Percentiles rank a stretch among this genome's conserved stretches.
phyloP scores from a whole-genome alignment of 495 filamentous ascomycete species.

The Neurospora sp. region DNA sequence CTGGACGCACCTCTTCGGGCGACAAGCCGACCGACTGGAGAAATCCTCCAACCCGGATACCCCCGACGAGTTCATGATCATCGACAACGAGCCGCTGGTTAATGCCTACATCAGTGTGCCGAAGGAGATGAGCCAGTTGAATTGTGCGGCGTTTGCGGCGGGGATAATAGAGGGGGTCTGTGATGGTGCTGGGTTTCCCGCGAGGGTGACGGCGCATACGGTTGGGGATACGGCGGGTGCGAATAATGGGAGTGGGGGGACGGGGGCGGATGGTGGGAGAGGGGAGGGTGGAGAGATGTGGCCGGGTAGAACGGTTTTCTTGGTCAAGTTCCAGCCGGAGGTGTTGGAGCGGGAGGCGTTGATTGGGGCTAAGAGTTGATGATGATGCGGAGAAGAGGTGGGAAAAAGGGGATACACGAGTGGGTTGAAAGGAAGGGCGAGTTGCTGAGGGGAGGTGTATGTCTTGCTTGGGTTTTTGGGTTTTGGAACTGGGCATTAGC shows the following conservation, averaged over 20 bases:
- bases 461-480: neutral
- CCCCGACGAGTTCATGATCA: conserved; percentile 94
- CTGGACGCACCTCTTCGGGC: conserved; percentile 85
- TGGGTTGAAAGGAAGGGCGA: neutral
- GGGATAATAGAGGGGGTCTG: conserved; percentile 93
- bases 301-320: conserved; percentile 90
- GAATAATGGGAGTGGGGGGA: neutral
- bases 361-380: conserved; percentile 31
- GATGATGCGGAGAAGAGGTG: neutral
- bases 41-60: conserved; percentile 70
- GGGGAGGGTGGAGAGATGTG: conserved; percentile 75
- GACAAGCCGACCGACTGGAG: conserved; percentile 85
- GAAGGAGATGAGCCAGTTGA: conserved; percentile 89
- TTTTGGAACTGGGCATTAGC: conserved; percentile 7
- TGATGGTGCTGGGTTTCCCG: conserved; percentile 81
- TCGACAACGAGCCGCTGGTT: conserved; percentile 91
- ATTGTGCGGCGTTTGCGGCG: conserved; percentile 91
- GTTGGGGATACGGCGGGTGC: conserved; percentile 28
- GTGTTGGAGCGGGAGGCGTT: conserved; percentile 84
- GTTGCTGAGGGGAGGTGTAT: neutral
- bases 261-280: conserved; percentile 20
- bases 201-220: conserved; percentile 85
- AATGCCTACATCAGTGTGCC: conserved; percentile 89
- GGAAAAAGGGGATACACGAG: neutral
- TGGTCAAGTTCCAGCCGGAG: conserved; percentile 79